Base-by-base conservation (phyloP, 2,329 filamentous ascomycete species). In the Penicillium sp. region DNA sequence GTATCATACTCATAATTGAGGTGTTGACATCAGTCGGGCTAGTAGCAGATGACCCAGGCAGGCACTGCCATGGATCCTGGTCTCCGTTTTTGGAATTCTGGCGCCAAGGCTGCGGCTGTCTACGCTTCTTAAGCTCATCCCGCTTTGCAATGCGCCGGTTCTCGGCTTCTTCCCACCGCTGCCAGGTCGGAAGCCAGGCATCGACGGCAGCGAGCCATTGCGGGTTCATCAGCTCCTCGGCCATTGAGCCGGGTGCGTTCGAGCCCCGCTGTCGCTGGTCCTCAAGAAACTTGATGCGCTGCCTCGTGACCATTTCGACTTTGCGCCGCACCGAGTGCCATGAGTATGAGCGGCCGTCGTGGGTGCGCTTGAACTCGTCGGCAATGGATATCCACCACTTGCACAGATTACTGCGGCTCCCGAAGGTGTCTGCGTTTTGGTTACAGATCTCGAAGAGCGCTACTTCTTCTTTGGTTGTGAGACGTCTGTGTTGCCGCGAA, bases 251-350 rank as follows among this genome's bases (percentile, higher is more conserved):
- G 17, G 44, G n/a, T 7, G 51, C 37, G 22, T 45, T 58, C 19
- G 48, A 16, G 4, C 51, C 54, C 1, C 64, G 38, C 25, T 57
- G 40, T 53, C 57, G 48, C 59, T 71, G 65, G 2, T 74, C 73
- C 9, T 72, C 68, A 0, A 75, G 65, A 44, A 72, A 73, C 57
- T 75, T 73, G 53, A 75, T 71, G 10, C 74, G 69, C 58, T 75
- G 73, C 44, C 74, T 75, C 19, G 74, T 75, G 7, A 74, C 71
- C 25, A 71, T 45, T 57, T 76, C 73, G 17, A 76, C 74, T 56
- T 75, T 76, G 28, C 74, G 68, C 16, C 74, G 73, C 26, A 76
- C 74, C 17, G 73, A 75, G 44, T 76, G 73, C 74, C 74, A 76
- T 22, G 72, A 74, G 56, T 76, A 76, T 10, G 73, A 73, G 45